Percentiles rank a stretch among this genome's conserved stretches.
phyloP scores from a whole-genome alignment of 2,329 filamentous ascomycete genomes.

The Keithomyces neogunnii region DNA sequence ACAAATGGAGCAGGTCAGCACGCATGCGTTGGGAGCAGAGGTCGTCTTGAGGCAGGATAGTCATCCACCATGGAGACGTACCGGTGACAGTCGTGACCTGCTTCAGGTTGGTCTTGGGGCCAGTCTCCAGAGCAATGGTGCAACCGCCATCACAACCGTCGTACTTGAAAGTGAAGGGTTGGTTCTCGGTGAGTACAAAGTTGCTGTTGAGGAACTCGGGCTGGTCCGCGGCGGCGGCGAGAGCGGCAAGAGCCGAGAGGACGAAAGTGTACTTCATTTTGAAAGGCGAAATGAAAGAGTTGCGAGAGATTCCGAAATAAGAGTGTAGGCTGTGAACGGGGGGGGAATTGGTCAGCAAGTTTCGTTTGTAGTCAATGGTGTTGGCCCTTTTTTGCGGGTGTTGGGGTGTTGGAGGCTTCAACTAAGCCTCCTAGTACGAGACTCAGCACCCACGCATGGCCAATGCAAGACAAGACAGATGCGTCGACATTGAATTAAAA shows the following conservation, averaged over 20 bases:
- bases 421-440: no score
- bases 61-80: slow-evolving; percentile 13
- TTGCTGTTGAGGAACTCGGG: slow-evolving; percentile 24
- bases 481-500: no score
- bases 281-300: slow-evolving; percentile 2
- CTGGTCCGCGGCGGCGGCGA: slow-evolving; percentile 17
- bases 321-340: neutral
- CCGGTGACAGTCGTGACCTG: slow-evolving; percentile 21
- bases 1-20: neutral
- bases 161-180: slow-evolving; percentile 24
- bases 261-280: slow-evolving; percentile 29
- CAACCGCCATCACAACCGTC: slow-evolving; percentile 23
- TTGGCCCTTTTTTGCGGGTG: neutral
- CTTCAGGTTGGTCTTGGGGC: slow-evolving; percentile 18
- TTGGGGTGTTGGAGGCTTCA: no score
- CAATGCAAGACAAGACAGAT: no score
- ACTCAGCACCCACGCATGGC: no score
- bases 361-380: neutral
- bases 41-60: neutral
- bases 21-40: neutral
- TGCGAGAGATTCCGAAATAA: neutral
- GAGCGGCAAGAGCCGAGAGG: slow-evolving; percentile 20
- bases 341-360: neutral
- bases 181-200: slow-evolving; percentile 19
- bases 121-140: slow-evolving; percentile 26